Base-by-base conservation (phyloP, 2,329 filamentous ascomycete genomes). In the Fusarium lyarnte region DNA sequence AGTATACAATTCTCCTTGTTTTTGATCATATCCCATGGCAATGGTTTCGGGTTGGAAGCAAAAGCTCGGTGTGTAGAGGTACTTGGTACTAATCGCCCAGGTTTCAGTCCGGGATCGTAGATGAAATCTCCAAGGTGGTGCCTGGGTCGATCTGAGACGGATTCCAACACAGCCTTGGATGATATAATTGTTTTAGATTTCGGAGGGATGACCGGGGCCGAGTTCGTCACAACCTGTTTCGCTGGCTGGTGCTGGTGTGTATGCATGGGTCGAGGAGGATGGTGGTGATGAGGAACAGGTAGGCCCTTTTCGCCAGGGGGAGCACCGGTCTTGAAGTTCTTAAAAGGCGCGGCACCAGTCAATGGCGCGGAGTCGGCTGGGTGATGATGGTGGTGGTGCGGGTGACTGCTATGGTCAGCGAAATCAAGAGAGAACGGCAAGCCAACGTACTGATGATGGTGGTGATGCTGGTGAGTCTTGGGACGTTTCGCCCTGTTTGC, bases 1-100 rank as follows among this genome's bases (percentile, higher is more conserved):
- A 97, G 90, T 0, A 93, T 97, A 79, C 94, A 97, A 76, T 98
- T 98, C 74, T 95, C 92, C 66, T 94, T 93, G 47, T 89, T 90
- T 72, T 92, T 84, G 60, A 91, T 90, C 73, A 87, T 84, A 43
- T 95, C 93, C 68, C 89, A 89, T 1, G 95, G 95, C 3, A 98
- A 85, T 1, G 93, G 92, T 58, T 88, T 91, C 1, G 93, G 94
- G 5, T 85, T 89, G 0, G 87, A 88, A 9, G 83, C 79, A 73
- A 84, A 87, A 8, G 85, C 83, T 19, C 84, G 81, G 51, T 82
- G 81, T 1, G 81, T 81, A 16, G 82, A 79, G 3, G 74, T 78
- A 13, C 80, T 82, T 5, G 82, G 83, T 16, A 86, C 80, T 17
- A 88, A 77, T 14, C 87, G 83, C 8, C 84, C 83, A 1, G 88